phyloP scores from a whole-genome alignment of 148 eudicot genomes.

The Amaranthus hypochondriacus region DNA sequence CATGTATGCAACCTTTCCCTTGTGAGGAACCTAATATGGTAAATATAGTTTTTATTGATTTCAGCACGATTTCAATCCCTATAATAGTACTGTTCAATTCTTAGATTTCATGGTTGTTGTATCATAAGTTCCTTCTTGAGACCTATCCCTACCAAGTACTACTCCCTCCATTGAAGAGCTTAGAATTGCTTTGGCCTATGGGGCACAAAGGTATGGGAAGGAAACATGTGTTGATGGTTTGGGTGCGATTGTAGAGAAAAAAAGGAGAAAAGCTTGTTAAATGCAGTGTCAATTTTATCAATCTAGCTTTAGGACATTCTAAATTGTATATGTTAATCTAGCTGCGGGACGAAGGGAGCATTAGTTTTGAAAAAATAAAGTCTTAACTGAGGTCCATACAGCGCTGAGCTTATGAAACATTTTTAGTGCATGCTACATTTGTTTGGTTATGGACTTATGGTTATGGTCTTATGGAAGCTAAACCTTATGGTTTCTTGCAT shows the following conservation, averaged over 20 bases:
- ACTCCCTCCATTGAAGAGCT: too few relatives aligned
- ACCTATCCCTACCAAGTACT: too few relatives aligned
- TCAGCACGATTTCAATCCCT: not conserved
- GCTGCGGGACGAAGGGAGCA: not conserved
- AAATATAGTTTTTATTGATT: not conserved
- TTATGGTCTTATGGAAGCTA: not conserved
- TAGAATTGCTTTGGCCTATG: too few relatives aligned
- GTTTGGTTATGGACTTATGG: not conserved
- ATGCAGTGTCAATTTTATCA: too few relatives aligned
- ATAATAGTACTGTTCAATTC: not conserved
- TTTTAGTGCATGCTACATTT: slow-evolving; percentile 3
- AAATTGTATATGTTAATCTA: not conserved
- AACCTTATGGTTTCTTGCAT: not conserved
- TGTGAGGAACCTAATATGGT: not conserved
- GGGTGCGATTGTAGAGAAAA: too few relatives aligned
- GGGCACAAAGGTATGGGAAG: too few relatives aligned
- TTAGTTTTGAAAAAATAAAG: not conserved
- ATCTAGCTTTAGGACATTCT: too few relatives aligned
- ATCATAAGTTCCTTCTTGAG: not conserved
- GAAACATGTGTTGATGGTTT: too few relatives aligned
- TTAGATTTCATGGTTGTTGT: not conserved
- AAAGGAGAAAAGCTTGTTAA: too few relatives aligned
- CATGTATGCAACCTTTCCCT: too few relatives aligned
- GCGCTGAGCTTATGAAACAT: not conserved
- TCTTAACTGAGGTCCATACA: slow-evolving; percentile 5